Conservation (phyloP, 2,329 filamentous ascomycete genomes). For the Apiospora arundinis region DNA sequence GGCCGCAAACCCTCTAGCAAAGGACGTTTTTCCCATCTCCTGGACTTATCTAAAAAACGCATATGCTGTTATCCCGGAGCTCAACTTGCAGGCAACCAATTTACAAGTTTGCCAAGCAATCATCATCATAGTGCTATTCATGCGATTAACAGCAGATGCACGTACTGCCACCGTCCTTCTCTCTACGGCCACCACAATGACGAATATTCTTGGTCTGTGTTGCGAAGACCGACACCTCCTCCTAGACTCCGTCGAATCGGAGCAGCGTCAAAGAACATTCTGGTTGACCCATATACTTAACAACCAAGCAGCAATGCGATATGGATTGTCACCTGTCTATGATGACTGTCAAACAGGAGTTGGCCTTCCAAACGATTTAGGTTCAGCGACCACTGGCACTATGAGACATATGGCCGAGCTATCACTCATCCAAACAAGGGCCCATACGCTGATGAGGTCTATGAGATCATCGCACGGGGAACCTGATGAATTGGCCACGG, state of each 20-base stretch:
- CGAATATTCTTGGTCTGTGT: neutral
- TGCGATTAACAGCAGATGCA: neutral
- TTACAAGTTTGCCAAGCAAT: neutral
- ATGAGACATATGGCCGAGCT: neutral
- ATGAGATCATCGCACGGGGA: neutral
- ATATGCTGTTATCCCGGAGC: neutral
- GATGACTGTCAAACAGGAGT: neutral
- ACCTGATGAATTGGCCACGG: neutral
- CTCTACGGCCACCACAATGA: neutral
- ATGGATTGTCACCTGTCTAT: neutral
- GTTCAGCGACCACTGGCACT: neutral
- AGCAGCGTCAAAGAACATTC: neutral
- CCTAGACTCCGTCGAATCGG: neutral
- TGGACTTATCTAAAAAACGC: neutral
- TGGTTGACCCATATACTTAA: neutral
- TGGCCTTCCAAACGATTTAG: neutral
- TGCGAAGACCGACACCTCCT: neutral
- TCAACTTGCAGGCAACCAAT: neutral
- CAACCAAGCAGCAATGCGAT: neutral
- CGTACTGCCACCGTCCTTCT: neutral
- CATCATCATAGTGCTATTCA: neutral
- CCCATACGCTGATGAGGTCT: neutral
- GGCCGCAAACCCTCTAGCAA: neutral
- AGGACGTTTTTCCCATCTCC: neutral
- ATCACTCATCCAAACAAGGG: neutral